Conservation (phyloP, 805 yeast species). For the Lachancea sp. region DNA sequence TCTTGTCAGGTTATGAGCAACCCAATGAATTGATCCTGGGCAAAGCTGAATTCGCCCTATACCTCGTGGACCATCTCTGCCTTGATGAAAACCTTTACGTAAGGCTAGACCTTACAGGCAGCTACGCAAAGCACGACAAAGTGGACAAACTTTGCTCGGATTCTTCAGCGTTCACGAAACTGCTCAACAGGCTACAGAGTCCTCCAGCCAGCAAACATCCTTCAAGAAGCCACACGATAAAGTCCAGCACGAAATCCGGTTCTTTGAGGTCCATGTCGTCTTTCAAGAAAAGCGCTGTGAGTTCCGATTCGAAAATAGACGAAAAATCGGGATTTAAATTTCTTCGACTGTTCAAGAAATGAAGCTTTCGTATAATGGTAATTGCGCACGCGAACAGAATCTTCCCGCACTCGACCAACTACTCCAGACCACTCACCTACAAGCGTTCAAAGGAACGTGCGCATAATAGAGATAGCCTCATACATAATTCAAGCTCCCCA, state of each 20-base stretch:
- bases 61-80: constrained; percentile 14
- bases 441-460: too few relatives aligned
- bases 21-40: constrained; percentile 17
- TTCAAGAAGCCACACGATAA: not conserved
- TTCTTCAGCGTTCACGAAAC: not conserved
- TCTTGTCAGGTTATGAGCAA: constrained; percentile 23
- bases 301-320: not conserved
- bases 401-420: too few relatives aligned
- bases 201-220: not conserved
- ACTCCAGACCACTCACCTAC: too few relatives aligned
- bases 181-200: not conserved
- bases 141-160: constrained; percentile 8
- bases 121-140: constrained; percentile 9
- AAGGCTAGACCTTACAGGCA: constrained; percentile 10
- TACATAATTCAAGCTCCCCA: too few relatives aligned
- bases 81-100: constrained; percentile 11
- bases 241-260: not conserved
- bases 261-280: not conserved
- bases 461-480: not conserved
- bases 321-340: constrained; percentile 5
- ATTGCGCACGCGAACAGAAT: too few relatives aligned
- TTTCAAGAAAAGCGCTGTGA: not conserved
- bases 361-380: not conserved
- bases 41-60: constrained; percentile 16
- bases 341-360: constrained; percentile 9